Evolutionary conservation across 306 rosid species (phyloP).

Genomic region (Acacia confusa): DNA sequence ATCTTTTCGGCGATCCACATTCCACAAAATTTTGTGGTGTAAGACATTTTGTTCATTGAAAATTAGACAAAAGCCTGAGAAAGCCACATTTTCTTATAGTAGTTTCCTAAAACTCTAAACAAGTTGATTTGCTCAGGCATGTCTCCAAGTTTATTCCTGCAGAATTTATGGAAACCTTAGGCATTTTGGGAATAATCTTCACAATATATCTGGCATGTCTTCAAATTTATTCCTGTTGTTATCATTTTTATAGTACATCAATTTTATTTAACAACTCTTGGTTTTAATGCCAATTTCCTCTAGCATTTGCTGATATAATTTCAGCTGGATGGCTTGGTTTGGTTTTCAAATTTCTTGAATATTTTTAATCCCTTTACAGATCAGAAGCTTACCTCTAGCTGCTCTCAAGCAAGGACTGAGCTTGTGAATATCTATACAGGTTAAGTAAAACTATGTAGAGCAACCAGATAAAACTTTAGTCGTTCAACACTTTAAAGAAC

Average conservation of each 20-base stretch:
- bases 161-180: too few species aligned
- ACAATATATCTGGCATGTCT: not conserved
- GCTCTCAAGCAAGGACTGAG: constrained; percentile 68
- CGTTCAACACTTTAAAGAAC: constrained; percentile 3
- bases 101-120: not conserved
- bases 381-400: constrained; percentile 63
- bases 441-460: constrained; percentile 29
- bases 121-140: too few species aligned
- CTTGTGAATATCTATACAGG: constrained; percentile 68
- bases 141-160: not conserved
- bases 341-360: not conserved
- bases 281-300: not conserved
- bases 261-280: not conserved
- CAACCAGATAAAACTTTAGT: not conserved
- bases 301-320: not conserved
- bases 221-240: not conserved
- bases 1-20: not conserved
- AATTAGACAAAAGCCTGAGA: not conserved
- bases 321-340: not conserved
- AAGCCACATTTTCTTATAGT: not conserved
- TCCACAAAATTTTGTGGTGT: not conserved
- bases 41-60: not conserved
- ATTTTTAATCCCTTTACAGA: constrained; percentile 39
- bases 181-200: too few species aligned
- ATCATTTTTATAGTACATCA: too few species aligned